Conservation (phyloP, 768 basidiomycete species). For the Rhodotorula kratochvilovae region DNA sequence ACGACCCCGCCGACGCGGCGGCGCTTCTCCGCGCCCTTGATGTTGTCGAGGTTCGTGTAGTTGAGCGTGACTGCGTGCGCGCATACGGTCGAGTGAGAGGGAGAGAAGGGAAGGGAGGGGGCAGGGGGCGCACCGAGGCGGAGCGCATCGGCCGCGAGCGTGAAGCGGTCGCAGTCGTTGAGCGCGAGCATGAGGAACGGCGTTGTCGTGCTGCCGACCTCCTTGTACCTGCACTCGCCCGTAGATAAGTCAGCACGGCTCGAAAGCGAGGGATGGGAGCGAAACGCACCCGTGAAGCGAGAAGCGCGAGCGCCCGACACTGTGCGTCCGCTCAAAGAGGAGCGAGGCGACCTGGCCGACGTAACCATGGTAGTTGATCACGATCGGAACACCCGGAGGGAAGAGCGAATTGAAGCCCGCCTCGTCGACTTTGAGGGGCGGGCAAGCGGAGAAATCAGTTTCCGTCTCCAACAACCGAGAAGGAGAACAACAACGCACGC, state of each 20-base stretch:
- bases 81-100: background rate
- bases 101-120: conserved; percentile 31
- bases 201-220: conserved; percentile 64
- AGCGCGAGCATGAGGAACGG: conserved; percentile 53
- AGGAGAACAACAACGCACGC: conserved; percentile 5
- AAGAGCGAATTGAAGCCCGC: conserved; percentile 67
- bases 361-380: conserved; percentile 60
- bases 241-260: no score
- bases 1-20: conserved; percentile 29
- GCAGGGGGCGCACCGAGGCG: conserved; percentile 42
- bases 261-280: no score
- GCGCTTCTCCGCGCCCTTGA: conserved; percentile 28
- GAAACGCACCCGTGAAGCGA: conserved; percentile 22
- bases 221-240: conserved; percentile 38
- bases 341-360: conserved; percentile 18
- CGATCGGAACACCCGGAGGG: conserved; percentile 62
- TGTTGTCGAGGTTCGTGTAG: conserved; percentile 25
- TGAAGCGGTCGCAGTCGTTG: conserved; percentile 46
- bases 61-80: conserved; percentile 8
- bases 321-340: conserved; percentile 42
- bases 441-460: no score
- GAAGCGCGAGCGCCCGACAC: conserved; percentile 41
- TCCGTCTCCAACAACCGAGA: no score
- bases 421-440: conserved; percentile 48
- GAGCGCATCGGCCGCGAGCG: conserved; percentile 47